phyloP scores from a whole-genome alignment of 1,139 yeast genomes.

The Saccharomyces hybrid region DNA sequence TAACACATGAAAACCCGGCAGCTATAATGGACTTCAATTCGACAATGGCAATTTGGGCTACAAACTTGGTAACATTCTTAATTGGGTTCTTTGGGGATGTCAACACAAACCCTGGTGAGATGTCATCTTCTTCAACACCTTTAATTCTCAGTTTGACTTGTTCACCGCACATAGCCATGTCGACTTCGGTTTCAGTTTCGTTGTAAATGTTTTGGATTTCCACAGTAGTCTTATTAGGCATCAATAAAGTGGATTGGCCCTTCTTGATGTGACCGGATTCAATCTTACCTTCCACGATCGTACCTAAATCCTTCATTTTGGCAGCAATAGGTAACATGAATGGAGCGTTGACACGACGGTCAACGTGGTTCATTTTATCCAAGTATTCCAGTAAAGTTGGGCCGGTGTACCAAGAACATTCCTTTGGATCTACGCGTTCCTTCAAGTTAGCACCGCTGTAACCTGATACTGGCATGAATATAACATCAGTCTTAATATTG shows the following conservation, averaged over 20 bases:
- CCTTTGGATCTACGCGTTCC: conserved; percentile 63
- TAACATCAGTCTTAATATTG: conserved; percentile 69
- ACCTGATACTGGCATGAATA: conserved; percentile 96
- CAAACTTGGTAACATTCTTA: conserved; percentile 81
- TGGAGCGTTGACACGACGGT: conserved; percentile 87
- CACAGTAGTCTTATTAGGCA: conserved; percentile 83
- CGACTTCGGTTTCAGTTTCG: conserved; percentile 94
- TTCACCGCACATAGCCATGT: conserved; percentile 88
- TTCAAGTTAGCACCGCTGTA: conserved; percentile 95
- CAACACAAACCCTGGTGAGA: conserved; percentile 83
- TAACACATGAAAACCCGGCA: conserved; percentile 93
- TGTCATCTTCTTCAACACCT: conserved; percentile 96
- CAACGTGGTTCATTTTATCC: conserved; percentile 72
- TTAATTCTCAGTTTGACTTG: conserved; percentile 89
- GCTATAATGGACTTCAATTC: conserved; percentile 91
- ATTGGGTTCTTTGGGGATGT: conserved; percentile 84
- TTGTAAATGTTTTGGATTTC: conserved; percentile 84
- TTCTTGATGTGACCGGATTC: conserved; percentile 91
- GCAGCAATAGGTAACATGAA: conserved; percentile 95
- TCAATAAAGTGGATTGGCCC: conserved; percentile 65
- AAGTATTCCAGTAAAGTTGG: conserved; percentile 87
- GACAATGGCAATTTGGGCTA: conserved; percentile 95
- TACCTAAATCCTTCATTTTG: conserved; percentile 94
- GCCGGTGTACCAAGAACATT: conserved; percentile 90
- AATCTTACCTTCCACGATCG: conserved; percentile 95